Evolutionary conservation across 352 stramenopile genomes (phyloP).

Genomic region (Pythium chondricola): DNA sequence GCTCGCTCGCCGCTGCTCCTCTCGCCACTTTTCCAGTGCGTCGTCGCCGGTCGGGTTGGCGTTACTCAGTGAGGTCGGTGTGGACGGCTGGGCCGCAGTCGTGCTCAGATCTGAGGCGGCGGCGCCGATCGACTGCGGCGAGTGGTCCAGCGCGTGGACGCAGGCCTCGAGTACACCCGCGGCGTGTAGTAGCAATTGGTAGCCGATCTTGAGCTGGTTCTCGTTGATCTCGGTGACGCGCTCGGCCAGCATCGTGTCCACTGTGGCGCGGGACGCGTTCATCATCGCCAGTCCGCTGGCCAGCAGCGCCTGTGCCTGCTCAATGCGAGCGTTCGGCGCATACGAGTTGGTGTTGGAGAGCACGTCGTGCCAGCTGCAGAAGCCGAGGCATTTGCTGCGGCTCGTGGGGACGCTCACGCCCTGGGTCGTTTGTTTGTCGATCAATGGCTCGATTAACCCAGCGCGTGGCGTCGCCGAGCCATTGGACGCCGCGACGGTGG

Average conservation of each 20-base stretch:
- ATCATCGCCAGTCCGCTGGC: constrained; percentile 39
- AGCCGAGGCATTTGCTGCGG: constrained; percentile 35
- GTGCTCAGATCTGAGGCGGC: constrained; percentile 26
- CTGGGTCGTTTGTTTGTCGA: constrained; percentile 17
- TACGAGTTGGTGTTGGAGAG: constrained; percentile 38
- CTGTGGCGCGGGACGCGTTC: constrained; percentile 30
- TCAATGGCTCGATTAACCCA: constrained; percentile 33
- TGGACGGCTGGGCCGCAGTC: background rate
- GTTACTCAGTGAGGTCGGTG: background rate
- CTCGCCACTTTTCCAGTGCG: constrained; percentile 50
- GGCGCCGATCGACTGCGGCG: constrained; percentile 26
- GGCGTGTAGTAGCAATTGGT: constrained; percentile 55
- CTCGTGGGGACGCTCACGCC: constrained; percentile 1
- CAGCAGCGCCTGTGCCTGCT: constrained; percentile 48
- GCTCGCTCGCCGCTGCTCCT: constrained; percentile 31
- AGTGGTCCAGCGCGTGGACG: constrained; percentile 32
- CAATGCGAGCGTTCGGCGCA: constrained; percentile 41
- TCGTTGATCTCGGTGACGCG: constrained; percentile 44
- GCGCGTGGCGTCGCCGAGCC: constrained; percentile 8
- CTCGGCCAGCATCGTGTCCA: constrained; percentile 33
- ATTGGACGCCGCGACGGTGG: background rate
- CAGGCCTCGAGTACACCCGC: constrained; percentile 48
- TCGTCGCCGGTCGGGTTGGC: constrained; percentile 13
- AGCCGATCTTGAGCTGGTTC: constrained; percentile 60
- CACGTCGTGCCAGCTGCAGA: constrained; percentile 52